Base-by-base conservation (phyloP, 192 early-diverging fungal genomes). In the Coemansia furcata region DNA sequence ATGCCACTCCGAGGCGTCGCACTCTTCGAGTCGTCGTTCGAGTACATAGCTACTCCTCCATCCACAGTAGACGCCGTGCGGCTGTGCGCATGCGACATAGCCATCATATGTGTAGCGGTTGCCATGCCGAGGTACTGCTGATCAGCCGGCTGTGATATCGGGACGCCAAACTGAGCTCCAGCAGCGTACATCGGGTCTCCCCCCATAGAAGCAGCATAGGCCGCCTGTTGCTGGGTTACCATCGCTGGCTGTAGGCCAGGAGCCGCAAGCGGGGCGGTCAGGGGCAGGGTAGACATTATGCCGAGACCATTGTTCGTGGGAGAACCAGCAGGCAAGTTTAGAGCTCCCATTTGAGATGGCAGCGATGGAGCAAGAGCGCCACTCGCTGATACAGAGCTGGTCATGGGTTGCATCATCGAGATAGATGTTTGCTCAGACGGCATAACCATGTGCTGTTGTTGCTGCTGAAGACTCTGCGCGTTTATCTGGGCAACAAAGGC, bases 21-120 rank as follows among this genome's bases (percentile, higher is more conserved):
- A 17, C 32, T 54, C 32, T 29, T 71, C 8, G 68, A 66, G 44
- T 21, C 46, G 40, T 61, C 74, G 40, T 11, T 64, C 9, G 74
- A 69, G 50, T 64, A 77, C 74, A 65, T 71, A 9, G 74, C 69
- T 8, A 77, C 66, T 52, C 64, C 52, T 15, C 69, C 69, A 40
- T 77, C 74, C n/a, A 68, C 55, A 46, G 50, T 66, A 14, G 74
- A 77, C 11, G 69, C 58, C 30, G 69, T 68, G 46, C 74, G 74
- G 46, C 62, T 67, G 49, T 77, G 74, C 4, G 65, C 59, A n/a
- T 77, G 66, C 39, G 50, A 30, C 50, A 66, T 60, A 23, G 57
- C 21, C 57, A 60, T 49, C 47, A 60, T 50, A 42, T 66, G 47
- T 3, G 47, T 7, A 3, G 60, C 39, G 55, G 6, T 35, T 30